phyloP scores from a whole-genome alignment of 2,329 filamentous ascomycete genomes.

The Diaporthe sp. region DNA sequence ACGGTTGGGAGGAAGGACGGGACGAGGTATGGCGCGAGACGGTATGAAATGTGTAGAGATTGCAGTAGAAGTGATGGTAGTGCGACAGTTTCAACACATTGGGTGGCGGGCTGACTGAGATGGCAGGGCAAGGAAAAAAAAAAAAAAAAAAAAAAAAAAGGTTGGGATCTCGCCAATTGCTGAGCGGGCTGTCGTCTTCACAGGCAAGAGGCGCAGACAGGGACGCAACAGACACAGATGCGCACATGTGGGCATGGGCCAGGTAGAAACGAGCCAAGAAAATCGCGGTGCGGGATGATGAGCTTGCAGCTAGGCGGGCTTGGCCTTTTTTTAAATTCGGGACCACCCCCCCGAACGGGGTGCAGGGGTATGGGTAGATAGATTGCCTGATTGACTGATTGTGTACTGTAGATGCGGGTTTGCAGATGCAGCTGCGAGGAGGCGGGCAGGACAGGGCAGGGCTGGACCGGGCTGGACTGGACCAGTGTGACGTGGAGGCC shows the following conservation, averaged over 20 bases:
- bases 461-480: constrained; percentile 2
- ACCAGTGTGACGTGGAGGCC: neutral
- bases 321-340: constrained; percentile 28
- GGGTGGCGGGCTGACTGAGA: neutral
- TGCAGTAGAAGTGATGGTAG: neutral
- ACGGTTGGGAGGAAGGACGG: neutral
- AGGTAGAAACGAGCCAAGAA: constrained; percentile 23
- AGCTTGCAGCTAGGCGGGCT: constrained; percentile 27
- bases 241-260: neutral
- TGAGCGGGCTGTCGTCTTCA: neutral
- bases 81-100: neutral
- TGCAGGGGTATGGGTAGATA: neutral
- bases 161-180: constrained; percentile 16
- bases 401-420: neutral
- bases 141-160: neutral
- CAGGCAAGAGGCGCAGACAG: neutral
- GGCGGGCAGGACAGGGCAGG: neutral
- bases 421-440: neutral
- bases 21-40: neutral
- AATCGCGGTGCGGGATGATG: constrained; percentile 18
- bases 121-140: neutral
- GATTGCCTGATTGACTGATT: constrained; percentile 4
- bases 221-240: neutral
- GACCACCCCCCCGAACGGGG: constrained; percentile 18
- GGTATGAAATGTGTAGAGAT: no score